phyloP scores from a whole-genome alignment of 2,329 filamentous ascomycete species.

The Epichloe festucae region DNA sequence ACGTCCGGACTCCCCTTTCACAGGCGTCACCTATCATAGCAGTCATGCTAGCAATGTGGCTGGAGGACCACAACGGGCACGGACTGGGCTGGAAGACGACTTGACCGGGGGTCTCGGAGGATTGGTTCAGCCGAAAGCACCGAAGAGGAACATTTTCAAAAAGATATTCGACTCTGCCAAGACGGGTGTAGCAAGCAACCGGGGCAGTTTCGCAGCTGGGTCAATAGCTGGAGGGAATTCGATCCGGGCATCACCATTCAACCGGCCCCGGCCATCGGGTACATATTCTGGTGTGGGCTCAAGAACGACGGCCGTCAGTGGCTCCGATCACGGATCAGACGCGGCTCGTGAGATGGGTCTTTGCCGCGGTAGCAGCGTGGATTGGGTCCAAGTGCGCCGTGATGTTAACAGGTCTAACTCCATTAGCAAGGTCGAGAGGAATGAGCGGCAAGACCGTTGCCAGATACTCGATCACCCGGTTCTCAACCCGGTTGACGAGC shows the following conservation, averaged over 20 bases:
- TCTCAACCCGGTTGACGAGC: constrained; percentile 77
- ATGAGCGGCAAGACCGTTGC: constrained; percentile 76
- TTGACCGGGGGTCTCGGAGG: constrained; percentile 62
- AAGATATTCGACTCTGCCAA: constrained; percentile 91
- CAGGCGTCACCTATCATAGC: constrained; percentile 79
- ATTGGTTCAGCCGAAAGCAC: constrained; percentile 60
- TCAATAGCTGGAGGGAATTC: constrained; percentile 28
- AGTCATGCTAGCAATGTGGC: constrained; percentile 56
- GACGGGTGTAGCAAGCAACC: constrained; percentile 79
- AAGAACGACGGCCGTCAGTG: constrained; percentile 22
- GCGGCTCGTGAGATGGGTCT: constrained; percentile 59
- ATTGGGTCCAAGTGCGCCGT: constrained; percentile 95
- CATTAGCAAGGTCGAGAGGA: constrained; percentile 73
- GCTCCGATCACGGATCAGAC: constrained; percentile 29
- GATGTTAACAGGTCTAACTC: constrained; percentile 95
- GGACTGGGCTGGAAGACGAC: constrained; percentile 53
- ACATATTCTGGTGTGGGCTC: constrained; percentile 34
- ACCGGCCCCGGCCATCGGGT: constrained; percentile 23
- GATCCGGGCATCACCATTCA: constrained; percentile 29
- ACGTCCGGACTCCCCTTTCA: constrained; percentile 52
- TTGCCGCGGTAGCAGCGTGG: constrained; percentile 42
- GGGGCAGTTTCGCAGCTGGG: constrained; percentile 64
- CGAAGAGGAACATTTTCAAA: constrained; percentile 85
- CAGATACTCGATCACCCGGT: constrained; percentile 89
- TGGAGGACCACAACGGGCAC: constrained; percentile 43